Evolutionary conservation across 164 flowering plant species (phyloP).

Genomic region (Stephania cephalantha): DNA sequence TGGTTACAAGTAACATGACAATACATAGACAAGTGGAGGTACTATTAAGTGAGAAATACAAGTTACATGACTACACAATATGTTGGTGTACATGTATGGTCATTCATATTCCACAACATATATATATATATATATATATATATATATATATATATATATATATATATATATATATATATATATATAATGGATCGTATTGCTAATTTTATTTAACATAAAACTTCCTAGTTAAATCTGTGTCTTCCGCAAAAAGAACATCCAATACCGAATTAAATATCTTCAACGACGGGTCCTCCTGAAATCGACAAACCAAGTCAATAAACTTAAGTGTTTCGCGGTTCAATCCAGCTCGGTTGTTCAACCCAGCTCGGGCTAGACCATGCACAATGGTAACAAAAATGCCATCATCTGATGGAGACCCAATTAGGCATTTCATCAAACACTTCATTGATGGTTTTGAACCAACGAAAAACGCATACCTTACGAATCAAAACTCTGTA

Average conservation of each 20-base stretch:
- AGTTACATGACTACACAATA: too few relatives aligned
- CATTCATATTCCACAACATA: too few relatives aligned
- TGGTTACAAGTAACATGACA: too few relatives aligned
- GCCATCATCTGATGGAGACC: conserved; percentile 56
- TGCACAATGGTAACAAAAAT: conserved; percentile 63
- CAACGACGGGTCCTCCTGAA: conserved; percentile 43
- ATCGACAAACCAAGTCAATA: conserved; percentile 44
- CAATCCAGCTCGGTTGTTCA: conserved; percentile 23
- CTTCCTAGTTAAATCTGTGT: conserved; percentile 74
- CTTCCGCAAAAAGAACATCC: conserved; percentile 74
- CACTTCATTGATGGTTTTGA: conserved; percentile 44
- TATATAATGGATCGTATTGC: too few relatives aligned
- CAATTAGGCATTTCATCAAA: conserved; percentile 80
- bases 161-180: too few relatives aligned
- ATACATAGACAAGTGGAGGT: too few relatives aligned
- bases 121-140: too few relatives aligned
- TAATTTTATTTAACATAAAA: conserved; percentile 28
- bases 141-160: too few relatives aligned
- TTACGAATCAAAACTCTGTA: conserved; percentile 70
- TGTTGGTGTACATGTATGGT: too few relatives aligned
- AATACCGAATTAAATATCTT: conserved; percentile 68
- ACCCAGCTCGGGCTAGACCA: conserved; percentile 43
- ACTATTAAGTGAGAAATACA: too few relatives aligned
- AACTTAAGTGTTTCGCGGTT: conserved; percentile 37
- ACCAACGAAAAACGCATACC: conserved; percentile 60